A percentile compares a stretch with the other conserved stretches of the same genome.
phyloP scores from a whole-genome alignment of 306 rosid genomes.

The Acacia melanoxylon region DNA sequence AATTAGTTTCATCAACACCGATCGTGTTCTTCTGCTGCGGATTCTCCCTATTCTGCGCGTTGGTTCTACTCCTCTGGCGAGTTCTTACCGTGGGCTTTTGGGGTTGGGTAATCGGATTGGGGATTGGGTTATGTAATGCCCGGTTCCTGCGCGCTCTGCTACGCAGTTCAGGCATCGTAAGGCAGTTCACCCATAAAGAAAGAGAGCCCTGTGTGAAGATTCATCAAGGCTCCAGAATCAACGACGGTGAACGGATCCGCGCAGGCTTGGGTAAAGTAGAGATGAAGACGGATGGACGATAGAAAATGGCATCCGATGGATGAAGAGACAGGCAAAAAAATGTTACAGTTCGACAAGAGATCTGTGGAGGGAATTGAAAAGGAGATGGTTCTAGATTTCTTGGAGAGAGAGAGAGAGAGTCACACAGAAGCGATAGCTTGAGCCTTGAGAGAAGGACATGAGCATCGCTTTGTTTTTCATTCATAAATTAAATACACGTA shows the following conservation, averaged over 20 bases:
- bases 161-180: constrained; percentile 62
- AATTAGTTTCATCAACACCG: constrained; percentile 30
- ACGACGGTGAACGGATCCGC: constrained; percentile 27
- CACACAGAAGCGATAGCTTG: neutral
- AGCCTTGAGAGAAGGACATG: neutral
- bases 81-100: constrained; percentile 25
- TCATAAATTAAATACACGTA: neutral
- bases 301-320: neutral
- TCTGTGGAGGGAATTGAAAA: constrained; percentile 53
- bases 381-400: constrained; percentile 36
- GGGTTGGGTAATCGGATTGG: constrained; percentile 34
- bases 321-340: neutral
- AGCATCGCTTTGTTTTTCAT: neutral
- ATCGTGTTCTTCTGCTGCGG: constrained; percentile 36
- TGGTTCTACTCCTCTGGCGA: constrained; percentile 29
- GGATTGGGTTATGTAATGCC: constrained; percentile 27
- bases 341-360: constrained; percentile 45
- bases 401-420: neutral
- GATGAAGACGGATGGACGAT: neutral
- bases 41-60: constrained; percentile 3
- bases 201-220: constrained; percentile 17
- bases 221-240: constrained; percentile 45
- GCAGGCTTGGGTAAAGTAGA: neutral
- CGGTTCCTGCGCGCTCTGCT: constrained; percentile 41
- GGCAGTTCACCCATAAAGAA: constrained; percentile 49